A percentile compares a stretch with the other conserved stretches of the same genome.
Conservation (phyloP, 352 stramenopile genomes). For the Pythium aphanidermatum region DNA sequence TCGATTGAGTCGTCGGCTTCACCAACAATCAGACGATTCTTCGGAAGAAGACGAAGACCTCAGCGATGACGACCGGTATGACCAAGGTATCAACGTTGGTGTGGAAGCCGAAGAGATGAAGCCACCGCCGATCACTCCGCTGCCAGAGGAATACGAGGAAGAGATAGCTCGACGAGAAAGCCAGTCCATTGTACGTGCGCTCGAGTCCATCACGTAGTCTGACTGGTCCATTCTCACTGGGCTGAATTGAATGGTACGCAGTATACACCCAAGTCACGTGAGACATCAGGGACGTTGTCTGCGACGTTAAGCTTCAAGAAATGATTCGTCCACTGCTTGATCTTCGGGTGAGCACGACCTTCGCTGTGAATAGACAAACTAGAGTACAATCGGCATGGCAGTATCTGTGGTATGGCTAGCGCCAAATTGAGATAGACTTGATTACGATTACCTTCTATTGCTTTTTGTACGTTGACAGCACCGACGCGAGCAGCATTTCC, state of each 20-base stretch:
- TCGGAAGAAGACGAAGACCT: constrained; percentile 17
- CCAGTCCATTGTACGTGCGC: constrained; percentile 16
- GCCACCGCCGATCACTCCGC: constrained; percentile 22
- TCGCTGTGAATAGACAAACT: no score
- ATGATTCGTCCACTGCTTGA: no score
- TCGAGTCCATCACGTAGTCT: no score
- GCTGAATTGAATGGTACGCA: no score
- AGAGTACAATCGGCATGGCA: no score
- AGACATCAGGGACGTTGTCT: no score
- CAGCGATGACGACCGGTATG: constrained; percentile 27
- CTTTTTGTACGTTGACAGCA: constrained; percentile 76
- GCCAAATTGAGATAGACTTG: no score
- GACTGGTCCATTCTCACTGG: no score
- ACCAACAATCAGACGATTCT: constrained; percentile 19
- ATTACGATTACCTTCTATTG: constrained; percentile 21
- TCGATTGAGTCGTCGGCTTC: constrained; percentile 38
- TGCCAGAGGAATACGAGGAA: constrained; percentile 56
- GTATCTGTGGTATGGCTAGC: no score
- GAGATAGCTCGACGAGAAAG: constrained; percentile 56
- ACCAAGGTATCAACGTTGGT: constrained; percentile 18
- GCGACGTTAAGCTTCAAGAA: no score
- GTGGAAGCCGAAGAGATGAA: constrained; percentile 13
- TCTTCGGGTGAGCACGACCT: no score
- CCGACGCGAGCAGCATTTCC: constrained; percentile 76
- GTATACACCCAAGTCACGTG: constrained; percentile 14